These are phyloP conservation scores for Lactarius akahatsu DNA, from an alignment of 768 basidiomycete genomes.

Conservation along the genomic window DNA sequence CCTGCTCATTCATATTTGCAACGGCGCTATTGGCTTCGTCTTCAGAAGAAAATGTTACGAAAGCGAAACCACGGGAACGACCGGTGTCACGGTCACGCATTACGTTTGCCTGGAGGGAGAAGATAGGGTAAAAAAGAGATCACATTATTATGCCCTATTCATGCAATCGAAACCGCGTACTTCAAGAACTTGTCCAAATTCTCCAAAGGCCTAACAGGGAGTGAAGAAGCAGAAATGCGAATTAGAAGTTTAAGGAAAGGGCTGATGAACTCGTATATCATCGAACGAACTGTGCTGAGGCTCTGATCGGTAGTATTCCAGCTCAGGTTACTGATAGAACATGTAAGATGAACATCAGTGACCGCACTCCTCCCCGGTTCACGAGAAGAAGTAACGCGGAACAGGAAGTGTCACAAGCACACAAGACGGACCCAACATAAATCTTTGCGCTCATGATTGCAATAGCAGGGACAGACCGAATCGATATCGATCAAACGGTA, in stretches of 20 bases:
- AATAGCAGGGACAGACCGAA: constrained; percentile 4
- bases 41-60: constrained; percentile 68
- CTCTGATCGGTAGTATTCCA: constrained; percentile 95
- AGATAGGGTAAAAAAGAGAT: constrained; percentile 28
- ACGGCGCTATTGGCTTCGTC: constrained; percentile 82
- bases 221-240: constrained; percentile 48
- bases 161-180: constrained; percentile 61
- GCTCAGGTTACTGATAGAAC: constrained; percentile 70
- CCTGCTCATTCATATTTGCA: constrained; percentile 74
- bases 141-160: constrained; percentile 13
- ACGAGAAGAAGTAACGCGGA: constrained; percentile 42
- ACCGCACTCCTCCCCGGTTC: constrained; percentile 29
- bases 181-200: constrained; percentile 83
- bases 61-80: constrained; percentile 94
- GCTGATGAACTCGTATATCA: constrained; percentile 40
- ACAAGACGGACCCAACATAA: constrained; percentile 90
- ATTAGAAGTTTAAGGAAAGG: constrained; percentile 15
- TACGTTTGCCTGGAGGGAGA: constrained; percentile 78
- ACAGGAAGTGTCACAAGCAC: constrained; percentile 46
- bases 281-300: constrained; percentile 79
- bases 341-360: constrained; percentile 56
- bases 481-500: constrained; percentile 37
- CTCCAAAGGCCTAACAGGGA: constrained; percentile 68
- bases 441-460: constrained; percentile 73
- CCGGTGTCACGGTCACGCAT: constrained; percentile 98